Base-by-base conservation (phyloP, 169 alveolate genomes). In the Plasmodium chabaudi region DNA sequence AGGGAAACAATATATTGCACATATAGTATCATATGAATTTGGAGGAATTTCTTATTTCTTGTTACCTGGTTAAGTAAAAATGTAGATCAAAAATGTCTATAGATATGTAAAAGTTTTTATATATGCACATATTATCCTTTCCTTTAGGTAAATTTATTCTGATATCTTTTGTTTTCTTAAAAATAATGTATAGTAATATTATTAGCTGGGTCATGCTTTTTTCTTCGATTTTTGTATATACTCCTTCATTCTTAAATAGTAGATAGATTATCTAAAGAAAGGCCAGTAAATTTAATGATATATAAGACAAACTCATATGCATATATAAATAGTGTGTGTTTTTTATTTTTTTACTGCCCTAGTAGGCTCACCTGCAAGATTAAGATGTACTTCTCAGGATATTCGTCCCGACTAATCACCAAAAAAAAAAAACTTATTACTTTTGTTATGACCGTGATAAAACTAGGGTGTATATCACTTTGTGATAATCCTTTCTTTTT, bases 31-130 rank as follows among this genome's bases (percentile, higher is more conserved):
- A 0, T 3, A 12, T 51, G 17, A 0, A 51, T 42, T 34, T 10
- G 60, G 34, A 39, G 74, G n/a, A 3, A 19, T 12, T 42, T n/a
- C 47, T 15, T 23, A 56, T 7, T 19, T 21, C n/a, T 2, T 27
- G 42, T 42, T 56, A 75, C 88, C 88, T 75, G 57, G 17, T 51
- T 53, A 75, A 10, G 25, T 75, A 75, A 75, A 75, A 75, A 47
- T 75, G 88, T 21, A 75, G 47, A 67, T 75, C 69, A 12, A 75
- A 42, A 27, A 63, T 56, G 9, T 75, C 75, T 19, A 63, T 46
- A 9, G 75, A 57, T 12, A 75, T 34, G 25, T 75, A 63, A 56
- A 60, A 63, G 60, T 75, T 75, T 42, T 55, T 75, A 51, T 64
- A 12, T 55, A 75, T 53, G 75, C 88, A 75, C 7, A 75, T 75